Evolutionary conservation across 2,329 filamentous ascomycete species (phyloP).

Genomic region (Pseudocercospora fijiensis): DNA sequence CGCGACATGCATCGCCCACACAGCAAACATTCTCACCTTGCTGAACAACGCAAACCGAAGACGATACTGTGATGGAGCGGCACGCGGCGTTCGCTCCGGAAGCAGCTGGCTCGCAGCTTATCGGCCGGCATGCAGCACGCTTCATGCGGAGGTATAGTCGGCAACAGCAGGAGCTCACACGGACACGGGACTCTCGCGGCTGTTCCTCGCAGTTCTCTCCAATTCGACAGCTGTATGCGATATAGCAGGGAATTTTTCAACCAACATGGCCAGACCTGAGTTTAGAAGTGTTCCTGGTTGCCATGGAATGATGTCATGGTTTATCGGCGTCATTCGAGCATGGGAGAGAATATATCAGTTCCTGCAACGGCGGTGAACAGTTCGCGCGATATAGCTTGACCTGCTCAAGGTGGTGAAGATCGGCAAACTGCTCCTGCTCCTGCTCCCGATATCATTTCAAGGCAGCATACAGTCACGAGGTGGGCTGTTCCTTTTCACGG

Average conservation of each 20-base stretch:
- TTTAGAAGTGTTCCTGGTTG: background rate
- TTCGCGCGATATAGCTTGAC: background rate
- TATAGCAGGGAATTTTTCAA: background rate
- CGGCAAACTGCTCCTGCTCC: background rate
- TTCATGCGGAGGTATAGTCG: constrained; percentile 15
- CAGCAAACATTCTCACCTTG: background rate
- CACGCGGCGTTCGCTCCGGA: constrained; percentile 3
- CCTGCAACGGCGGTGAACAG: background rate
- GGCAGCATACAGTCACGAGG: too few relatives aligned
- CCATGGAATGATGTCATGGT: background rate
- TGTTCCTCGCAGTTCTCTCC: constrained; percentile 7
- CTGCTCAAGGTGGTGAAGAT: background rate
- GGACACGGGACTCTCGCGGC: constrained; percentile 11
- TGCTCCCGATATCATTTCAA: too few relatives aligned
- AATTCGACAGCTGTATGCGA: background rate
- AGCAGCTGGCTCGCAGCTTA: constrained; percentile 10
- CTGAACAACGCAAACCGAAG: background rate
- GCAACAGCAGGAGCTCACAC: constrained; percentile 3
- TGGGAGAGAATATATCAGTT: background rate
- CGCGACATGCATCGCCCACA: constrained; percentile 6
- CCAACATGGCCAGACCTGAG: constrained; percentile 1
- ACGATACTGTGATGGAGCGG: background rate
- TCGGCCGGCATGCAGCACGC: constrained; percentile 4
- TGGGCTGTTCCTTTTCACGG: too few relatives aligned
- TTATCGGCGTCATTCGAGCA: constrained; percentile 3